Evolutionary conservation across 2,329 filamentous ascomycete genomes (phyloP), one percentile per base, ranked within the genome.

Genomic region (Capronia americana): DNA sequence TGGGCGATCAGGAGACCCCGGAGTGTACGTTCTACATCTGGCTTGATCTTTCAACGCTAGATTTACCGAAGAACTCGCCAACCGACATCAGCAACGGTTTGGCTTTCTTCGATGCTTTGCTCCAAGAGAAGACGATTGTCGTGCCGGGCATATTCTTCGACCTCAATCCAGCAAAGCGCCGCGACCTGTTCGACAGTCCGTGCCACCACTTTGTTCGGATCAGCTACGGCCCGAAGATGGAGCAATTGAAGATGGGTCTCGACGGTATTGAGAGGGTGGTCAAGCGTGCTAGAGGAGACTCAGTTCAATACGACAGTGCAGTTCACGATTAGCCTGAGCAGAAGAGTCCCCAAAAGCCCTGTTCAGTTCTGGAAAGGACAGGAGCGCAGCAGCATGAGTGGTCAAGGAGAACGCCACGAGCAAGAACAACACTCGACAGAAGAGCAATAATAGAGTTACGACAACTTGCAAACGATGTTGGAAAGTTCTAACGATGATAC

Each of bases 61-160:
- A 81, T 6, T 80, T 88, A 86, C 73, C 88, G 84, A 78, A 70
- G 17, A 73, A 77, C 63, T 77, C 94, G 0, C 85, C 86, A n/a
- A 24, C 71, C 30, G 86, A 88, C 68, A 96, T 98, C 77, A 90
- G 91, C 66, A 94, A 98, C 77, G 94, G 94, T 8, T 83, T 98
- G 75, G 97, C 96, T 82, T 98, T 98, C 86, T 97, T 98, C 87
- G 88, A 95, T 77, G 93, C 93, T 32, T 95, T 95, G 76, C 83
- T 98, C 53, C 88, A 91, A 75, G 93, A 97, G 83, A 96, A 96
- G 85, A 92, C 96, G 72, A 97, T 97, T 75, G 93, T 97, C 20
- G 94, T 98, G 4, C 94, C 94, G 0, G 94, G 94, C 67, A 98
- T 98, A 79, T 98, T 98, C 86, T 98, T 98, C 78, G 94, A 98